Evolutionary conservation across 495 filamentous ascomycete species (phyloP), one percentile per base, ranked within the genome.

Genomic region (Talaromyces adpressus): DNA sequence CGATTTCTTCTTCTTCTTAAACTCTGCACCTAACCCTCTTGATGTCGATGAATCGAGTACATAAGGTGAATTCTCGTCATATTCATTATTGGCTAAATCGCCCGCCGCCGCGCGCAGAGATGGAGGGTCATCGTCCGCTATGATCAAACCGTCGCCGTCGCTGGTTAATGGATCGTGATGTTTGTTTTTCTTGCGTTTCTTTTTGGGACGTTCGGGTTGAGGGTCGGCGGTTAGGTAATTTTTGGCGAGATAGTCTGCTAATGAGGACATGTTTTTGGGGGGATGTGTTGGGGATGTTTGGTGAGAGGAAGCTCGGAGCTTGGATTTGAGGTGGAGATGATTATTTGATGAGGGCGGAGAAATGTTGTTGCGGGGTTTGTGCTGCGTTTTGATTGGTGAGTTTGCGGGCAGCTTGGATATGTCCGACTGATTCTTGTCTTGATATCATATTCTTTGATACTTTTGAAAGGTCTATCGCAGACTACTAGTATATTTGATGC

Each of bases 231-330:
- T 91, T 39, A 99, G 87, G 77, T 99, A 99, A 75, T 92, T 96
- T 67, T 92, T 89, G 60, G 94, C 93, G 58, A 99, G 88, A 75
- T 98, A 99, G 74, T 86, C 85, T 29, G 92, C 88, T 66, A 96
- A 69, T 57, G 68, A 74, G 59, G 71, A 71, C 71, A 73, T 75
- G 67, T 36, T 71, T 5, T 39, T 64, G 20, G 61, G 57, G 16
- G 57, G 61, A 6, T 36, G 57, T 29, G 57, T 45, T 36, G 14
- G 8, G 29, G 4, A 11, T 56, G 6, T 29, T 23, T 23, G 23
- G 20, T 7, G 4, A 1, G 25, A 36, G 56, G 14, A 5, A 36
- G 27, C 18, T 36, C 41, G 57, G 20, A 20, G n/a, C 20, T 39
- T 20, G 41, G 32, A 59, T 27, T 8, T 8, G n/a, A 23, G 59